Percentiles rank a stretch among this genome's conserved stretches.
Conservation (phyloP, 345 rosid genomes). For the Dovyalis caffra region DNA sequence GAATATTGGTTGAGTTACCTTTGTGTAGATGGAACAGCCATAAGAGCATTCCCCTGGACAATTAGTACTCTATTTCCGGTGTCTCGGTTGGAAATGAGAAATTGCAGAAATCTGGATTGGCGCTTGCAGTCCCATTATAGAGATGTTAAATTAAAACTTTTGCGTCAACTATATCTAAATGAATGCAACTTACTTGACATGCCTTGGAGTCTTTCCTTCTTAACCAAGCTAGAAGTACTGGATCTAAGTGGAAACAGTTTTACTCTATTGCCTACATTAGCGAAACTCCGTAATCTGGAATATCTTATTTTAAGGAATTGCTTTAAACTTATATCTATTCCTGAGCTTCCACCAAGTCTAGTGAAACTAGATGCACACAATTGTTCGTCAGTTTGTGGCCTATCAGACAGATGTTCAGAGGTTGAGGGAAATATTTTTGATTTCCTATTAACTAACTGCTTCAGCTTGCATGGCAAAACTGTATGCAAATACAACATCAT, state of each 20-base stretch:
- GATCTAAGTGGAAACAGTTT: background rate
- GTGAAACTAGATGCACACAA: background rate
- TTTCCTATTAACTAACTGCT: background rate
- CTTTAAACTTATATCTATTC: background rate
- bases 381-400: background rate
- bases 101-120: background rate
- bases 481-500: background rate
- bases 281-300: conserved; percentile 10
- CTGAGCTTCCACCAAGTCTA: conserved; percentile 17
- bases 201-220: background rate
- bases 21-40: background rate
- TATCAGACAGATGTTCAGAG: background rate
- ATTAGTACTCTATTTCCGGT: background rate
- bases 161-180: background rate
- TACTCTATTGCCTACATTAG: conserved; percentile 16
- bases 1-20: background rate
- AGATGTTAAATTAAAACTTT: background rate
- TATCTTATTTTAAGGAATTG: conserved; percentile 3
- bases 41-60: background rate
- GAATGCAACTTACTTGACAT: background rate
- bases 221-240: background rate
- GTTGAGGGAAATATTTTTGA: conserved; percentile 6
- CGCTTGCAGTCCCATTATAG: background rate
- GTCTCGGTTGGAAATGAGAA: background rate
- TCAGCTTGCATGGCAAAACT: background rate